A percentile compares a stretch with the other conserved stretches of the same genome.
Evolutionary conservation across 345 rosid species (phyloP).

Genomic region (Euphorbia pulcherrima): DNA sequence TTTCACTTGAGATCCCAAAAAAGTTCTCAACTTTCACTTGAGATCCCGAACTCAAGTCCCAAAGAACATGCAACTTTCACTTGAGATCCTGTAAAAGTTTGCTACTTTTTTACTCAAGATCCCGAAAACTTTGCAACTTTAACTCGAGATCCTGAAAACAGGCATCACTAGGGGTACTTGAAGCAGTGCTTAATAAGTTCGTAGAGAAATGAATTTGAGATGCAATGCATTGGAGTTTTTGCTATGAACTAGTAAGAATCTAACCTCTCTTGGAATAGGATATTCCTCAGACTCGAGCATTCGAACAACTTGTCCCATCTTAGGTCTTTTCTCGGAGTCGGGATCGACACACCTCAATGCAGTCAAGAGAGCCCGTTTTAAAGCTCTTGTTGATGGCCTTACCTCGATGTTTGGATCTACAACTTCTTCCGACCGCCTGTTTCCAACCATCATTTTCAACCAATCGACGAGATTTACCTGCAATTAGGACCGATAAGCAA

Average conservation of each 20-base stretch:
- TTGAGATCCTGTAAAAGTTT: neutral
- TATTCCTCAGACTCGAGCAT: constrained; percentile 98
- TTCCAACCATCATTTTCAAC: constrained; percentile 99
- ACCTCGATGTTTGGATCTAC: constrained; percentile 81
- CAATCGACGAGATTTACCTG: constrained; percentile 97
- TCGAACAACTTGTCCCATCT: constrained; percentile 99
- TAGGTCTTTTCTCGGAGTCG: constrained; percentile 83
- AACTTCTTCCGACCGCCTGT: constrained; percentile 86
- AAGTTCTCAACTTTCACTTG: too few species aligned
- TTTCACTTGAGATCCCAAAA: too few species aligned
- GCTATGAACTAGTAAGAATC: constrained; percentile 8
- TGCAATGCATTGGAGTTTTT: constrained; percentile 1
- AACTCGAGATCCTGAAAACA: neutral
- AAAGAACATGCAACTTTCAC: neutral
- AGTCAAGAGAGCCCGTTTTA: constrained; percentile 86
- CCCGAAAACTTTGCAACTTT: too few species aligned
- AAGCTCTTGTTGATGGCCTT: constrained; percentile 80
- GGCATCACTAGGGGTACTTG: neutral
- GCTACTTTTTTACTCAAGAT: too few species aligned
- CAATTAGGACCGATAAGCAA: constrained; percentile 13
- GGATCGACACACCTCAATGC: constrained; percentile 97
- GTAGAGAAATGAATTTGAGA: neutral
- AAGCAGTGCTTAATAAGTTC: neutral
- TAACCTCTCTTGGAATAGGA: constrained; percentile 94
- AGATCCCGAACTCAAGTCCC: too few species aligned